Evolutionary conservation across 805 yeast species (phyloP), one percentile per base, ranked within the genome.

Genomic region (Metschnikowia lunata): DNA sequence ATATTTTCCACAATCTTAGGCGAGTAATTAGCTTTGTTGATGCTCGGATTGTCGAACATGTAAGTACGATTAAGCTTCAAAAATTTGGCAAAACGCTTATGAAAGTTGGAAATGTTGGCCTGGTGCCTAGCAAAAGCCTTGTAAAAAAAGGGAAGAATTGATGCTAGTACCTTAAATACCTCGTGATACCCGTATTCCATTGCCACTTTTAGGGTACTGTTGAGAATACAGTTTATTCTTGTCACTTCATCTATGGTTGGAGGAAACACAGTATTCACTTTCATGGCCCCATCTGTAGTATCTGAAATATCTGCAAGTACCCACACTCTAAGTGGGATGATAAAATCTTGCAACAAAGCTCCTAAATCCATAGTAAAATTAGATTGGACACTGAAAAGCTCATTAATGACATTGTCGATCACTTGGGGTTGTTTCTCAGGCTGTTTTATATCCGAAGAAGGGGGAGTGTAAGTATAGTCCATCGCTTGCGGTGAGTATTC

Each of bases 181-280:
- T 91, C 97, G 40, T 76, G 74, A 40, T 84, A 77, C 2, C 97
- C 97, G 58, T 63, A 79, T 0, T 82, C 79, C 2, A 69, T 57
- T 0, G 97, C 91, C 12, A 75, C 63, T 46, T 79, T 78, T 43
- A 91, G 64, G 18, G 93, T 79, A 52, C 85, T 95, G 49, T 85
- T 76, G 46, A 88, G 79, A 5, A 91, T 81, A 58, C 96, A 87
- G 59, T 90, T 90, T 33, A 91, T 83, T 57, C 97, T 74, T 9
- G 95, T 86, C 13, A 91, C 82, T 66, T 91, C 98, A 63, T 91
- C 97, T 14, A 91, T 85, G 0, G 98, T 91, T 0, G 97, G 97
- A 2, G 98, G 97, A 58, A 91, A 89, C 0, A 88, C 74, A 39
- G 80, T 73, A 61, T 91, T 90, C 30, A 90, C 71, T 52, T 80